Evolutionary conservation across 2,329 filamentous ascomycete species (phyloP), one percentile per base, ranked within the genome.

Genomic region (Diaporthe amygdali): DNA sequence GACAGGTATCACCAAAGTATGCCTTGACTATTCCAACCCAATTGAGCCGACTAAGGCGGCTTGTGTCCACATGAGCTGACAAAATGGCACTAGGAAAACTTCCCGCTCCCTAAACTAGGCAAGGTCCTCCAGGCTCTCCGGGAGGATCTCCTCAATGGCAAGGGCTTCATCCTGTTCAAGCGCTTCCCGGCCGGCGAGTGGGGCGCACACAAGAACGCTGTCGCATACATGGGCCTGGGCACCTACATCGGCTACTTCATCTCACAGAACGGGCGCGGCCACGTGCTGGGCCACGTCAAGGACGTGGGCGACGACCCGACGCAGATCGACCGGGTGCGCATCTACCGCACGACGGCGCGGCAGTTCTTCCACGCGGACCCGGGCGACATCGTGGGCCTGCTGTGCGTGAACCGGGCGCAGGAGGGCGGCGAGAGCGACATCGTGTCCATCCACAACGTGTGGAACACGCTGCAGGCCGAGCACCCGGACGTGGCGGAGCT

Each of bases 91-190:
- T 47, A 83, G 81, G 73, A 75, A 56, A 84, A 84, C 79, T 87
- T 87, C 76, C 81, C 82, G 5, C 81, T 87, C 0, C 83, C 84
- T 22, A 80, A 74, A 2, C 79, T 87, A 4, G 76, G 80, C 75
- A 79, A 77, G 14, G 73, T 77, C 25, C 81, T 87, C 14, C 68
- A 69, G 7, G 70, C 70, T 1, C 77, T 86, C 3, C 81, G 84
- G 32, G 75, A 81, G 17, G 83, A 86, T 74, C 81, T 87, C 25
- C 82, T 97, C 69, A 89, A 97, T 78, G 94, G 94, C 74, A 96
- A 96, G 78, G 95, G 95, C 20, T 97, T 97, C 83, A 93, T 96
- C 74, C 88, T 97, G 17, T 96, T 97, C 86, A 97, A 96, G 80
- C 91, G 92, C 66, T 92, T 97, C 79, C 94, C 94, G 1, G 93